phyloP scores from a whole-genome alignment of 164 flowering plant species.

The Tetrastigma voinierianum region DNA sequence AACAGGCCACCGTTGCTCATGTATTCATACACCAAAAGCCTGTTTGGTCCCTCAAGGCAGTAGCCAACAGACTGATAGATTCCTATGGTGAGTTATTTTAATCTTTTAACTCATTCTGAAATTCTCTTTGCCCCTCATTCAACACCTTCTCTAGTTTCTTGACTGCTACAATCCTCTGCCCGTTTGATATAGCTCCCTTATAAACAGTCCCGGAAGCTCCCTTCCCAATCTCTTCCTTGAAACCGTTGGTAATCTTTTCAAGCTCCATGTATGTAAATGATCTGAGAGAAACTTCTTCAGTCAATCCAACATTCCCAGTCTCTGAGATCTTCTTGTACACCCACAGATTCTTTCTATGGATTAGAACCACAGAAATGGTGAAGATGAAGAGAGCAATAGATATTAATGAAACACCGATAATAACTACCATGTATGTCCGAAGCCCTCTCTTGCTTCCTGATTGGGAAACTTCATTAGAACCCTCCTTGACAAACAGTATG shows the following conservation, averaged over 20 bases:
- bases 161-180: slow-evolving; percentile 20
- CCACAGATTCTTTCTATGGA: slow-evolving; percentile 7
- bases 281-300: slow-evolving; percentile 14
- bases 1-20: slow-evolving; percentile 32
- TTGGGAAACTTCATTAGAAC: no score
- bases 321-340: slow-evolving; percentile 4
- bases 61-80: slow-evolving; percentile 19
- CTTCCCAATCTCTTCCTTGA: slow-evolving; percentile 31
- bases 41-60: slow-evolving; percentile 13
- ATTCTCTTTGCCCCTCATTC: slow-evolving; percentile 24
- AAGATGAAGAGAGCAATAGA: slow-evolving; percentile 1
- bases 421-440: no score
- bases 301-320: slow-evolving; percentile 1
- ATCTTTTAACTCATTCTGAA: slow-evolving; percentile 19
- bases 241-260: slow-evolving; percentile 17
- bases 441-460: no score
- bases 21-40: slow-evolving; percentile 27
- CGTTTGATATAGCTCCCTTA: slow-evolving; percentile 13
- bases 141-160: slow-evolving; percentile 18
- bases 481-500: not conserved
- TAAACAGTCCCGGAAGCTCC: slow-evolving; percentile 29
- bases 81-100: slow-evolving; percentile 20
- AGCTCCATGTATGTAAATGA: slow-evolving; percentile 26
- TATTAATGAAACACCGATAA: slow-evolving; percentile 1
- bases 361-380: slow-evolving; percentile 2